Evolutionary conservation across 441 rosid genomes (phyloP).

Genomic region (Eugenia klotzschiana): DNA sequence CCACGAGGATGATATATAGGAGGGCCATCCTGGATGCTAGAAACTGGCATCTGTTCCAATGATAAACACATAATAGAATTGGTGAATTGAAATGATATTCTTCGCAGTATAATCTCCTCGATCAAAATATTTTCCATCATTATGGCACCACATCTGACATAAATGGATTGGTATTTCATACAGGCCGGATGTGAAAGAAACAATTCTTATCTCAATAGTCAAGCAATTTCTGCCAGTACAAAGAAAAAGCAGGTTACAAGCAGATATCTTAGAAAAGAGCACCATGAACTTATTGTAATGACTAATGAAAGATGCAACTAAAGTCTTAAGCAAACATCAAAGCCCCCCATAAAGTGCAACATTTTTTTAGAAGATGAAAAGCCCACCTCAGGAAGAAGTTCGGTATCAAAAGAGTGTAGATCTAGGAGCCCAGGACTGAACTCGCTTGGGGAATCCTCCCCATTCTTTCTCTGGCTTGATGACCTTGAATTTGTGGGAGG

Average conservation of each 20-base stretch:
- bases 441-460: constrained; percentile 57
- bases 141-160: background rate
- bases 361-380: background rate
- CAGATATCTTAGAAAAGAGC: background rate
- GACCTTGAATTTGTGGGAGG: constrained; percentile 62
- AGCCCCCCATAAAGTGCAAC: background rate
- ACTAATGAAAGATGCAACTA: background rate
- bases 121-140: background rate
- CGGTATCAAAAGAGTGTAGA: constrained; percentile 93
- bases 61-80: background rate
- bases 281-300: background rate
- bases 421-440: constrained; percentile 96
- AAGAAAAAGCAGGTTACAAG: background rate
- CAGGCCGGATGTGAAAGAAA: background rate
- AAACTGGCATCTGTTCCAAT: constrained; percentile 41
- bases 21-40: constrained; percentile 45
- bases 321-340: background rate
- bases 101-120: background rate
- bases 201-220: background rate
- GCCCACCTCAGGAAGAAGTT: constrained; percentile 85
- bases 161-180: background rate
- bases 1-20: constrained; percentile 53
- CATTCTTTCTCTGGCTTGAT: constrained; percentile 48
- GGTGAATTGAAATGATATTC: background rate
- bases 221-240: background rate